Conservation (phyloP, 2,329 filamentous ascomycete species). For the Talaromyces sp. region DNA sequence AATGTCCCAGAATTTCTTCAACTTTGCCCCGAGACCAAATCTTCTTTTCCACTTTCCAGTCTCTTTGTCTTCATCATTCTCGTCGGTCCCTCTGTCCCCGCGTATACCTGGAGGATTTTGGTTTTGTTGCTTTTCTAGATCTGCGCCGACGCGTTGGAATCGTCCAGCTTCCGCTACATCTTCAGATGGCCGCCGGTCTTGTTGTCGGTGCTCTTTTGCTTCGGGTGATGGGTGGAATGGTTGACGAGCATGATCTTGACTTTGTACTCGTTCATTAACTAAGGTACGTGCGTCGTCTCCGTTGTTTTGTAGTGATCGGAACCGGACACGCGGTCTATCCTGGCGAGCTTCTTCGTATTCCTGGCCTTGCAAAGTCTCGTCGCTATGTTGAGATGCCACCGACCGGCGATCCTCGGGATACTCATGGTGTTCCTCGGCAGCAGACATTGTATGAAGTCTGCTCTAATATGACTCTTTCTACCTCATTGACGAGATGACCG, state of each 20-base stretch:
- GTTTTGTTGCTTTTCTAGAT: neutral
- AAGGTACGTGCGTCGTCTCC: slow-evolving; percentile 10
- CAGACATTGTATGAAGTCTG: slow-evolving; percentile 3
- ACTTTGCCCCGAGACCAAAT: slow-evolving; percentile 1
- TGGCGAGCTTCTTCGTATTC: slow-evolving; percentile 6
- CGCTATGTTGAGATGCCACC: slow-evolving; percentile 16
- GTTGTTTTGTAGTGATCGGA: slow-evolving; percentile 2
- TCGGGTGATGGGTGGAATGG: slow-evolving; percentile 12
- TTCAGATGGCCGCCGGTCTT: slow-evolving; percentile 22
- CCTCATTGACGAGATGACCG: neutral
- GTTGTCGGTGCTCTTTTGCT: neutral
- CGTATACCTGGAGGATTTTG: slow-evolving; percentile 14
- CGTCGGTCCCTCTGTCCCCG: neutral
- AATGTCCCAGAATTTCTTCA: slow-evolving; percentile 8
- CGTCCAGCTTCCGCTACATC: slow-evolving; percentile 28
- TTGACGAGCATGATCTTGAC: slow-evolving; percentile 12
- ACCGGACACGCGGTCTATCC: slow-evolving; percentile 13
- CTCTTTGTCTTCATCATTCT: slow-evolving; percentile 6
- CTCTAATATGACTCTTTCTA: neutral
- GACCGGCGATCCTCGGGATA: slow-evolving; percentile 13
- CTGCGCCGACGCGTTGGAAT: neutral
- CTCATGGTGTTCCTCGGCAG: slow-evolving; percentile 18
- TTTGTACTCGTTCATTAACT: slow-evolving; percentile 10
- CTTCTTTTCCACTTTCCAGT: slow-evolving; percentile 1
- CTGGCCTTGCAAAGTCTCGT: slow-evolving; percentile 16